These are phyloP conservation scores for Alternaria triticina DNA, from an alignment of 2,329 filamentous ascomycete species.

Conservation along the genomic window DNA sequence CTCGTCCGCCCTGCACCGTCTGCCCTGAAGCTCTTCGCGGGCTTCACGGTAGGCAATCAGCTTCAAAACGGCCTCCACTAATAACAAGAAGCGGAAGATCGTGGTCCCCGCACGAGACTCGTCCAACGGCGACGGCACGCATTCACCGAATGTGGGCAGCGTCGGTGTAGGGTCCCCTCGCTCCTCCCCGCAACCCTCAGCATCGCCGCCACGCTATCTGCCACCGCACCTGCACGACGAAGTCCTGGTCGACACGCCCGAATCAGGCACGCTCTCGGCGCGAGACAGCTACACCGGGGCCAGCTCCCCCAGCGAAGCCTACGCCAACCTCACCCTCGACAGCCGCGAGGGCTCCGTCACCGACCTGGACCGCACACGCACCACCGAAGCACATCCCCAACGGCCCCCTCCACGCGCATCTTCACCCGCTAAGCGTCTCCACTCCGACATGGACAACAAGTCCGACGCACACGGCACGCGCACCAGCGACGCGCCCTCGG, in stretches of 20 bases:
- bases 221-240: conserved; percentile 64
- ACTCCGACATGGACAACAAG: conserved; percentile 60
- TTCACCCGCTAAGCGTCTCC: conserved; percentile 62
- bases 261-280: conserved; percentile 27
- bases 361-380: conserved; percentile 32
- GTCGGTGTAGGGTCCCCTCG: conserved; percentile 41
- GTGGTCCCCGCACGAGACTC: conserved; percentile 39
- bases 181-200: conserved; percentile 47
- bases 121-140: conserved; percentile 12
- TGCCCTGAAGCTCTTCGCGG: conserved; percentile 46
- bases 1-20: conserved; percentile 16
- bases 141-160: conserved; percentile 43
- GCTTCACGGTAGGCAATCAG: conserved; percentile 48
- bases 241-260: conserved; percentile 47
- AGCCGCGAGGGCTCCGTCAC: conserved; percentile 47
- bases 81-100: conserved; percentile 58
- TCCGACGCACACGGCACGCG: conserved; percentile 1
- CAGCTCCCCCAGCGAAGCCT: conserved; percentile 60
- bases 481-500: conserved; percentile 31
- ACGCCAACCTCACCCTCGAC: conserved; percentile 59
- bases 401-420: conserved; percentile 51
- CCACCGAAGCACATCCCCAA: conserved; percentile 22
- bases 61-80: conserved; percentile 52
- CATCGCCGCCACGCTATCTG: conserved; percentile 56
- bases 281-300: conserved; percentile 48